phyloP scores from a whole-genome alignment of 1,139 yeast genomes.

The Diutina scorzettiae region DNA sequence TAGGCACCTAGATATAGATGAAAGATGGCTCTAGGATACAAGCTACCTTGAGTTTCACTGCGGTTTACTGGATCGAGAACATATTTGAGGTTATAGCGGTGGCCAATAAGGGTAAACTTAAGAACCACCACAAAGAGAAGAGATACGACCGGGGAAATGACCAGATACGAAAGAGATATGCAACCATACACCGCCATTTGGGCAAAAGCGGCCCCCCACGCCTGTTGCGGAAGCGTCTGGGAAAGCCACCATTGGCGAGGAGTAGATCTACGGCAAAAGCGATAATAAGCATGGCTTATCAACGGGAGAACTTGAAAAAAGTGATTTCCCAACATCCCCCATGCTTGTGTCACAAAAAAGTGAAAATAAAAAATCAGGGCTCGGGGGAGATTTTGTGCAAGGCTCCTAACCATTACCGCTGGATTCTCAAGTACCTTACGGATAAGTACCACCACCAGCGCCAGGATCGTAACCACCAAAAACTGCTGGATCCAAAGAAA shows the following conservation, averaged over 20 bases:
- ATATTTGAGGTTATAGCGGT: conserved; percentile 54
- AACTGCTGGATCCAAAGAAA: conserved; percentile 76
- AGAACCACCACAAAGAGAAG: conserved; percentile 51
- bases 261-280: conserved; percentile 29
- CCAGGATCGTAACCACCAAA: conserved; percentile 73
- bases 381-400: conserved; percentile 69
- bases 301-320: conserved; percentile 44
- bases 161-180: conserved; percentile 64
- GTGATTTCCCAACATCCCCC: conserved; percentile 60
- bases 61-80: conserved; percentile 35
- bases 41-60: conserved; percentile 58
- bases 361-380: conserved; percentile 77
- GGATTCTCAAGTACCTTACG: conserved; percentile 61
- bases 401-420: conserved; percentile 52
- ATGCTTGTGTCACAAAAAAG: conserved; percentile 58
- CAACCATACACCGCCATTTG: conserved; percentile 64
- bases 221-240: conserved; percentile 27
- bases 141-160: conserved; percentile 68
- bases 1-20: conserved; percentile 73
- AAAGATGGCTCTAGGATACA: conserved; percentile 63
- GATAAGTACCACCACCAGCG: conserved; percentile 60
- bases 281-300: conserved; percentile 23
- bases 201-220: conserved; percentile 77
- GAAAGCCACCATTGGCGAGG: conserved; percentile 37
- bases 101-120: conserved; percentile 44